Evolutionary conservation across 2,329 filamentous ascomycete genomes (phyloP), one percentile per base, ranked within the genome.

Genomic region (Macrophomina pseudophaseolina): DNA sequence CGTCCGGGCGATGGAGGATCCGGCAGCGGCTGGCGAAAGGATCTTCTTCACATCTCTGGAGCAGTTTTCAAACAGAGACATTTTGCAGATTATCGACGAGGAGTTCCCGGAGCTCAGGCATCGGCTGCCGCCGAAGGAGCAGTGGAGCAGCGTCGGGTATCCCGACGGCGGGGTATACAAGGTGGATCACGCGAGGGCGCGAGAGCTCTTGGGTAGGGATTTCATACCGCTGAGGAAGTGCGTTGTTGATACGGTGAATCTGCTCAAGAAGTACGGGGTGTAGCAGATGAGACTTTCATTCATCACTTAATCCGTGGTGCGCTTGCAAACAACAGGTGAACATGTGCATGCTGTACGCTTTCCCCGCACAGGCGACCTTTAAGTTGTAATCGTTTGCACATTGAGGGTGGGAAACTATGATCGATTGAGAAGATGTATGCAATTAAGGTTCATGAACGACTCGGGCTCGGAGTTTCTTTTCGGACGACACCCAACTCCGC

Each of bases 31-130:
- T 0, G 87, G 85, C 42, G 85, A 88, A 75, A 83, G 90, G 1
- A 91, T 90, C 78, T 88, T 90, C 73, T 73, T 89, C 52, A 85
- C 88, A 0, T 84, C 84, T 0, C 23, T 3, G 23, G 86, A 85
- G 0, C 81, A 85, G 71, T 91, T 89, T 73, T 84, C 80, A 62
- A 90, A 90, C 74, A 84, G 84, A 72, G 80, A 84, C 72, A 83
- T 90, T 42, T 82, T 81, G 0, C 81, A 87, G 60, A 81, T 87
- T 46, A 82, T 91, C 56, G 78, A 80, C 63, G 84, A 85, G 70
- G 77, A 84, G 66, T 87, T 87, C 70, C 85, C 86, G 0, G 78
- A 87, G 70, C 81, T 85, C 69, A 80, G 81, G 69, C 79, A 77
- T 5, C 71, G 79, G 64, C 70, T 89, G 69, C 86, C 86, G 0